Evolutionary conservation across 495 filamentous ascomycete species (phyloP).

Genomic region (Pyrenula massariospora): DNA sequence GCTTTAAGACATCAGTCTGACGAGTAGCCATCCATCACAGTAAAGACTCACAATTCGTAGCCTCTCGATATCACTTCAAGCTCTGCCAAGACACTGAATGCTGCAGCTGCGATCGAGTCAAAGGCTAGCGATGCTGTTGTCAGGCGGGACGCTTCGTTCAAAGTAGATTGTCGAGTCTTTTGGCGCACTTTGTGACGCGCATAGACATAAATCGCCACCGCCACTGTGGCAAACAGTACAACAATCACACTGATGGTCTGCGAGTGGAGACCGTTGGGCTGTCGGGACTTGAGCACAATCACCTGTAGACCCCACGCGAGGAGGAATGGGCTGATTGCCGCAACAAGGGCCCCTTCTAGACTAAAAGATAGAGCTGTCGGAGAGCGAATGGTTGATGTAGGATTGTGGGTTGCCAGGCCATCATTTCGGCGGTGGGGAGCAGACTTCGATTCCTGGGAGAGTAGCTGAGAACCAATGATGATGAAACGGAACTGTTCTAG

Average conservation of each 20-base stretch:
- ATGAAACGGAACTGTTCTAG: slow-evolving; percentile 93
- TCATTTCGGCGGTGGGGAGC: background rate
- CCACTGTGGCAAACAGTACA: slow-evolving; percentile 40
- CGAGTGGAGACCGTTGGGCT: slow-evolving; percentile 20
- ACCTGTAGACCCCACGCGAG: slow-evolving; percentile 66
- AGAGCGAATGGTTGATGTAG: background rate
- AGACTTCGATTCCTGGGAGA: slow-evolving; percentile 33
- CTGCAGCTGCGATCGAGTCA: slow-evolving; percentile 67
- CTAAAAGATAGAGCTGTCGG: background rate
- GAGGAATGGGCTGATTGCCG: slow-evolving; percentile 47
- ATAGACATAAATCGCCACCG: slow-evolving; percentile 55
- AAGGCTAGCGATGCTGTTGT: slow-evolving; percentile 70
- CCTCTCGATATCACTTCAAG: slow-evolving; percentile 92
- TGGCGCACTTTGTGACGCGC: slow-evolving; percentile 75
- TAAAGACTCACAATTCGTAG: slow-evolving; percentile 64
- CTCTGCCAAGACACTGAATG: slow-evolving; percentile 83
- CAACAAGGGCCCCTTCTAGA: slow-evolving; percentile 38
- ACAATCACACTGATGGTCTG: slow-evolving; percentile 46
- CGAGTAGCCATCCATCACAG: slow-evolving; percentile 1
- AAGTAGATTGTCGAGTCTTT: slow-evolving; percentile 63
- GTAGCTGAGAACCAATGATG: slow-evolving; percentile 85
- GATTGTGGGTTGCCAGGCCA: background rate
- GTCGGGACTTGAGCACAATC: slow-evolving; percentile 27
- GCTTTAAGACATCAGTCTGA: slow-evolving; percentile 27
- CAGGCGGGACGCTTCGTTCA: slow-evolving; percentile 62